Conservation (phyloP, 352 stramenopile genomes). For the Phytophthora sojae region DNA sequence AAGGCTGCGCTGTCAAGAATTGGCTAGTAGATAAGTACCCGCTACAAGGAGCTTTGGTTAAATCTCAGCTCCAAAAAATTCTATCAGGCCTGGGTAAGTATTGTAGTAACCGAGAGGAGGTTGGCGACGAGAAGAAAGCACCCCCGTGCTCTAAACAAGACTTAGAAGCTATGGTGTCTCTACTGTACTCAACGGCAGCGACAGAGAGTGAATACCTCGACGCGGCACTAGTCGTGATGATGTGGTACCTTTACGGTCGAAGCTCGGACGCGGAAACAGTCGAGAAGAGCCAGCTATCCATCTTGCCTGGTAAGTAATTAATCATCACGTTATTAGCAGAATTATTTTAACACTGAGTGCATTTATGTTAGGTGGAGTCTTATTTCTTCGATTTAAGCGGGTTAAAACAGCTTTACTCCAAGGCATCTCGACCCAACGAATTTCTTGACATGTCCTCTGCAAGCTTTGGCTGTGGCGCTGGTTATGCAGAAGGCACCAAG, state of each 20-base stretch:
- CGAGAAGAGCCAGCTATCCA: slow-evolving; percentile 14
- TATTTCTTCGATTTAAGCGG: slow-evolving; percentile 27
- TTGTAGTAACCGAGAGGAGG: background rate
- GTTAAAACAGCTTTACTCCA: background rate
- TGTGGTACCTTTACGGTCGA: too few relatives aligned
- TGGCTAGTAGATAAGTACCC: background rate
- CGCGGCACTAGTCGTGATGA: too few relatives aligned
- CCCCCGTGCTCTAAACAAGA: background rate
- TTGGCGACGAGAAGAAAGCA: background rate
- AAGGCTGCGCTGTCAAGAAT: slow-evolving; percentile 76
- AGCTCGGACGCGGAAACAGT: background rate
- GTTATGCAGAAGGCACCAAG: too few relatives aligned
- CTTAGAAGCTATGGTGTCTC: background rate
- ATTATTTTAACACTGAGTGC: background rate
- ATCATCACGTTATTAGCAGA: too few relatives aligned
- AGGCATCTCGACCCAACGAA: slow-evolving; percentile 1
- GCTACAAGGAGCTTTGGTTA: too few relatives aligned
- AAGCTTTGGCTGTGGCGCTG: too few relatives aligned
- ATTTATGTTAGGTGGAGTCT: slow-evolving; percentile 5
- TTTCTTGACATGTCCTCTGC: too few relatives aligned
- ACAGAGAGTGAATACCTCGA: too few relatives aligned
- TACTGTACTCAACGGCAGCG: background rate
- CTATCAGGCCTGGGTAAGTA: background rate
- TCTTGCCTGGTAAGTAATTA: slow-evolving; percentile 8
- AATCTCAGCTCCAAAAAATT: background rate